Evolutionary conservation across 2,329 filamentous ascomycete species (phyloP), one percentile per base, ranked within the genome.

Genomic region (Penicillium sp.): DNA sequence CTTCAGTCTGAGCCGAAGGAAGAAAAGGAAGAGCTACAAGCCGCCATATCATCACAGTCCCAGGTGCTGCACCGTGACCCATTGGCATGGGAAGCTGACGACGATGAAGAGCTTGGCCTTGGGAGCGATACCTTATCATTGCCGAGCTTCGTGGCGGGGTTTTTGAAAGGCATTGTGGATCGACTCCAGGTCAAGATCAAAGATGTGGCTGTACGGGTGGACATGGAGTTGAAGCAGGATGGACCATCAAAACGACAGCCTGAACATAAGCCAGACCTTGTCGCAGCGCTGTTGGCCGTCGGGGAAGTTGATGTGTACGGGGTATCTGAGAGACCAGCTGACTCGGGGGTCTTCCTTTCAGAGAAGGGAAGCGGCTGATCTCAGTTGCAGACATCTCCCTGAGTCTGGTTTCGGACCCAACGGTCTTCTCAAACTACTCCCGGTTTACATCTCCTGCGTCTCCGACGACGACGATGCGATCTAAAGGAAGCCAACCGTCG

Each of bases 121-220:
- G 82, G 81, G 8, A 78, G 77, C 13, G 75, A 76, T 35, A 73
- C 75, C 2, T 64, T 81, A 11, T 79, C 78, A 4, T 65, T 84
- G 13, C 82, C 82, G 18, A 74, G 71, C n/a, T 82, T 84, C 50
- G 64, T 85, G 36, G 76, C 79, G 14, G 77, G 71, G n/a, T 80
- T 82, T 46, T 62, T 85, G 14, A 78, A 81, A 60, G 80, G 80
- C 10, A 74, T 83, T 16, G 67, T 76, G 37, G 80, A 84, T 60
- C 74, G 81, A 28, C 66, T 83, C 41, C 75, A 80, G 55, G 66
- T 84, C 30, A 73, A 70, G 16, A 68, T 83, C 31, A 74, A 70
- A 38, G 71, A 81, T 54, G 71, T 84, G 39, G 69, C 75, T 28
- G 59, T 82, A 46, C 73, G 74, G 43, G 59, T 82, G n/a, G 76